Evolutionary conservation across 768 basidiomycete genomes (phyloP).

Genomic region (Kwoniella botswanensis): DNA sequence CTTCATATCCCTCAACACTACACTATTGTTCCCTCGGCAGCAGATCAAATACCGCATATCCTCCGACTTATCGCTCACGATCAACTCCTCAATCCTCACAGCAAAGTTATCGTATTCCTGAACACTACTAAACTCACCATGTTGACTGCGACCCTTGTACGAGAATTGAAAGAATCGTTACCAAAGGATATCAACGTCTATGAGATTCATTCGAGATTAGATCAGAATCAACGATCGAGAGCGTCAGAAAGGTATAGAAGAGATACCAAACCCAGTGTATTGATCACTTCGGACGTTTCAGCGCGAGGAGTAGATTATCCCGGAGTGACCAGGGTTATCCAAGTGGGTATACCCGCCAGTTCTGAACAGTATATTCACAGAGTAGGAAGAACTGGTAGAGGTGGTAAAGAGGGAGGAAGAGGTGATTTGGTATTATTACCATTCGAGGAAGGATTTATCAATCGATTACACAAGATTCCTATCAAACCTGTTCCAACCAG

Average conservation of each 20-base stretch:
- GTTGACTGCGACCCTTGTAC: slow-evolving; percentile 71
- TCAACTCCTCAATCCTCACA: slow-evolving; percentile 71
- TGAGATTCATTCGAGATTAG: slow-evolving; percentile 81
- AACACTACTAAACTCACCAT: slow-evolving; percentile 84
- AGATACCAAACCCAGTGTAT: slow-evolving; percentile 66
- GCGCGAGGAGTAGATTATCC: slow-evolving; percentile 90
- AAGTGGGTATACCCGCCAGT: slow-evolving; percentile 76
- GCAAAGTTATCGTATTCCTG: slow-evolving; percentile 82
- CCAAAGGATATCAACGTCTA: slow-evolving; percentile 66
- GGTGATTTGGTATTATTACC: slow-evolving; percentile 81
- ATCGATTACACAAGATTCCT: slow-evolving; percentile 70
- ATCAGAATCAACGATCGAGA: slow-evolving; percentile 66
- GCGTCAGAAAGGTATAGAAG: slow-evolving; percentile 69
- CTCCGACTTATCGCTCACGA: slow-evolving; percentile 83
- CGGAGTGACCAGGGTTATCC: slow-evolving; percentile 84
- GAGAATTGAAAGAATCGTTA: slow-evolving; percentile 65
- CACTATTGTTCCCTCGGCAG: slow-evolving; percentile 71
- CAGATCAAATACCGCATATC: slow-evolving; percentile 77
- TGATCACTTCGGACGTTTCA: slow-evolving; percentile 86
- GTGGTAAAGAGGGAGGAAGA: slow-evolving; percentile 67
- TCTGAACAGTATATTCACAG: slow-evolving; percentile 82
- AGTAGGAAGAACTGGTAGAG: slow-evolving; percentile 82
- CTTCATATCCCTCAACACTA: slow-evolving; percentile 80
- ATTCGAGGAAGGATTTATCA: slow-evolving; percentile 75
- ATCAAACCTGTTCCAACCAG: slow-evolving; percentile 66